Evolutionary conservation across 305 asterid genomes (phyloP), one percentile per base, ranked within the genome.

Genomic region (Fraxinus dipetala): DNA sequence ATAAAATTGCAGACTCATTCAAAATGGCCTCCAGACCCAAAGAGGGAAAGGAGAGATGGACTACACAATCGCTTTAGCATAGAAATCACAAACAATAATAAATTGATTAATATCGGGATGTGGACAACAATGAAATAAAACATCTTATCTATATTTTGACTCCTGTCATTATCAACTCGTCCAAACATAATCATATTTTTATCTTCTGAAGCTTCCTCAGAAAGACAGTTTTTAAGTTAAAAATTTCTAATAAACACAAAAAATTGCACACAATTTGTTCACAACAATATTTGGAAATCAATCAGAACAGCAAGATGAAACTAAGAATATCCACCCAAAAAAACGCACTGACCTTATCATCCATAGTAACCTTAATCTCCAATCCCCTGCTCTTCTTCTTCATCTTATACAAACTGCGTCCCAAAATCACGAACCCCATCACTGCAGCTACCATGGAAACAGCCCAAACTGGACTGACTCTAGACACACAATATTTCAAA

Each of bases 401-500:
- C 98, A 92, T 93, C 86, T 86, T 89, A 72, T 92, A 87, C 93
- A 94, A 83, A 83, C 92, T 92, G 82, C 95, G 94, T 3, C 97
- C 97, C 88, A 95, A 86, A 77, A 95, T 88, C 75, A 91, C 87
- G 59, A 95, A 90, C 59, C 99, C 98, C 96, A 95, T 81, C 30
- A 92, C 87, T 76, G 96, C 98, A 84, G 97, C 97, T 11, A 95
- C 98, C 18, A 91, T 87, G 5, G 99, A 91, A 63, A 93, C 89
- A 22, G 87, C 89, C 99, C 98, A 93, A 76, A 90, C 90, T 54
- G 98, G 98, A 81, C 92, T 91, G 86, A 89, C 92, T 84, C 88
- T 87, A 69, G 92, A 90, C 82, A 90, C 88, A 81, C 88, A 89
- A 83, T 88, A 91, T 80, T 85, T 92, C 22, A 96, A 74, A 78